Conservation (phyloP, 768 basidiomycete species). For the Boletus bicolor region DNA sequence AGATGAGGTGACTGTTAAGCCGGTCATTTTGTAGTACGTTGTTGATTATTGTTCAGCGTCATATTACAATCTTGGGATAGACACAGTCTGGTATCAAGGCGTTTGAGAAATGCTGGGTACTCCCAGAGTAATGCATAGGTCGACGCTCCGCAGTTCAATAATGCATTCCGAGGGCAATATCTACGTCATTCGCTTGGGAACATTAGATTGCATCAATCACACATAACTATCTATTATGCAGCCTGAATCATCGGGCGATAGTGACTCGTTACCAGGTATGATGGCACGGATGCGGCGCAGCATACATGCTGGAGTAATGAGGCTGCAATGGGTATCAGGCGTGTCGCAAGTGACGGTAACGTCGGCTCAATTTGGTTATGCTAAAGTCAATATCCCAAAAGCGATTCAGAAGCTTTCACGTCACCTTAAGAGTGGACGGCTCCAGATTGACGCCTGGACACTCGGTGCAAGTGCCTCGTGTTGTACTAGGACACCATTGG, state of each 20-base stretch:
- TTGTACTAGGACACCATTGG: no score
- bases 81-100: not conserved
- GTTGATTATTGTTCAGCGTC: no score
- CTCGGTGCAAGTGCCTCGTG: no score
- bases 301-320: not conserved
- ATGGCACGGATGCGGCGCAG: not conserved
- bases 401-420: not conserved
- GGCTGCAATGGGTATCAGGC: no score
- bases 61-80: not conserved
- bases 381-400: not conserved
- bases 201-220: not conserved
- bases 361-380: no score
- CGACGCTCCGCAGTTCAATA: not conserved
- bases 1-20: no score
- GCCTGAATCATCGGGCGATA: not conserved
- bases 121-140: not conserved
- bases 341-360: not conserved
- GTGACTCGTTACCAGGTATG: not conserved
- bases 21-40: no score
- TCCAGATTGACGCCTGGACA: not conserved
- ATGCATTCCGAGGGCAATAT: no score
- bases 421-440: not conserved
- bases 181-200: not conserved
- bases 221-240: not conserved
- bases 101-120: not conserved